A percentile compares a stretch with the other conserved stretches of the same genome.
phyloP scores from a whole-genome alignment of 495 filamentous ascomycete species.

The Penicillium canescens region DNA sequence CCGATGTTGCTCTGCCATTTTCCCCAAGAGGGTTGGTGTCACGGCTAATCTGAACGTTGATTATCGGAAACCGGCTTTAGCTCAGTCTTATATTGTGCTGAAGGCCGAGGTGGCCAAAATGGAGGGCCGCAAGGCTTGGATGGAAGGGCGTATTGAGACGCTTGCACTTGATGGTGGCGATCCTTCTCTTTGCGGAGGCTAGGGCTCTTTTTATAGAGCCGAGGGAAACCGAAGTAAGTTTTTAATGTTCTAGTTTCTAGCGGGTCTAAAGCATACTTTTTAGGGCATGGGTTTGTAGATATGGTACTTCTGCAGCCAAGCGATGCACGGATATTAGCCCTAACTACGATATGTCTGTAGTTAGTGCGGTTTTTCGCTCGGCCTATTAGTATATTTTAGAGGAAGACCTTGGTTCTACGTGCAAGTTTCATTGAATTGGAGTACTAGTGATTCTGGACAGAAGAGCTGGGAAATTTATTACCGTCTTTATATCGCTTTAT shows the following conservation, averaged over 20 bases:
- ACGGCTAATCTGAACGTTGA: slow-evolving; percentile 88
- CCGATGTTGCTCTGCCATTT: slow-evolving; percentile 78
- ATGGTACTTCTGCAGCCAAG: too few relatives aligned
- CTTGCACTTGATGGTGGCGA: slow-evolving; percentile 59
- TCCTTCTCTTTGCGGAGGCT: slow-evolving; percentile 68
- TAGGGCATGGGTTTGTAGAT: too few relatives aligned
- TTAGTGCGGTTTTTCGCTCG: too few relatives aligned
- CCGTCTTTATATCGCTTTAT: too few relatives aligned
- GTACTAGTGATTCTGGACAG: too few relatives aligned
- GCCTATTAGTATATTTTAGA: too few relatives aligned
- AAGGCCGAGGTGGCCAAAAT: slow-evolving; percentile 78
- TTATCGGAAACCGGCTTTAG: slow-evolving; percentile 73
- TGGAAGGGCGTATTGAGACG: slow-evolving; percentile 81
- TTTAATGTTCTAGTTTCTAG: not conserved
- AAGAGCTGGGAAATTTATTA: too few relatives aligned
- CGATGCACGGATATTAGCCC: too few relatives aligned
- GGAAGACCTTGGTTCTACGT: too few relatives aligned
- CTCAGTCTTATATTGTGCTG: slow-evolving; percentile 71
- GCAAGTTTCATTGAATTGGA: too few relatives aligned
- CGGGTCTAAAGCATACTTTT: not conserved
- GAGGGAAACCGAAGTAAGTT: slow-evolving; percentile 67
- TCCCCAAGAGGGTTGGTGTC: slow-evolving; percentile 83
- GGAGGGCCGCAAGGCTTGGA: slow-evolving; percentile 92
- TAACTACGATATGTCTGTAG: too few relatives aligned
- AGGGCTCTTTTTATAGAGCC: slow-evolving; percentile 86